phyloP scores from a whole-genome alignment of 2,329 filamentous ascomycete species.

The Cordyceps fumosorosea region DNA sequence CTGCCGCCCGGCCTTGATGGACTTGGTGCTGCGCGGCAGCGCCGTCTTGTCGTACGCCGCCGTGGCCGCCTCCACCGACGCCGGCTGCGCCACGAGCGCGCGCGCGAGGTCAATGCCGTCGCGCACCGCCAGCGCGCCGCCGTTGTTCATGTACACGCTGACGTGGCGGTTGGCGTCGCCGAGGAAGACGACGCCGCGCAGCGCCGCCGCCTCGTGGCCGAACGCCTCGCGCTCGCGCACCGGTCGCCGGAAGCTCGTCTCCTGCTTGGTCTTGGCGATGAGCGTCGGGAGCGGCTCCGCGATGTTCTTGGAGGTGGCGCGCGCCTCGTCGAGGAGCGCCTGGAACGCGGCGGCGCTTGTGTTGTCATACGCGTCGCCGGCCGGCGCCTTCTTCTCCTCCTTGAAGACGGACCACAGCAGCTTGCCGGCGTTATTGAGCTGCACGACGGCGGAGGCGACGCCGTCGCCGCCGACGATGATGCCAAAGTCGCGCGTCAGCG shows the following conservation, averaged over 20 bases:
- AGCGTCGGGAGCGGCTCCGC: constrained; percentile 30
- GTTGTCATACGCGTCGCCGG: constrained; percentile 8
- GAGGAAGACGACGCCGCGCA: constrained; percentile 31
- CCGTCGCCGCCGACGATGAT: constrained; percentile 27
- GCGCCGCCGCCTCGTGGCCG: constrained; percentile 19
- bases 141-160: constrained; percentile 38
- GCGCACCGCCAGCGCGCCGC: constrained; percentile 37
- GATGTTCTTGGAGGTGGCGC: constrained; percentile 25
- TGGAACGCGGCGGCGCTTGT: constrained; percentile 16
- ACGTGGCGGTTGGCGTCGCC: constrained; percentile 41
- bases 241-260: constrained; percentile 29
- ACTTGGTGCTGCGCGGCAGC: constrained; percentile 24
- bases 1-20: constrained; percentile 17
- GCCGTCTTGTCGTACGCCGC: constrained; percentile 27
- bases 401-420: constrained; percentile 34
- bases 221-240: constrained; percentile 37
- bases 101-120: constrained; percentile 36
- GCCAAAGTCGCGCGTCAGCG: constrained; percentile 29
- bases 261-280: constrained; percentile 29
- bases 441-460: constrained; percentile 32
- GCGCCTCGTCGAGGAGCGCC: constrained; percentile 24
- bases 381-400: constrained; percentile 15
- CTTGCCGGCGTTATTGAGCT: constrained; percentile 27
- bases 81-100: constrained; percentile 21
- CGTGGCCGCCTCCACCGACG: constrained; percentile 22